Percentiles rank a stretch among this genome's conserved stretches.
phyloP scores from a whole-genome alignment of 2,329 filamentous ascomycete species.

The Westerdykella sp. region DNA sequence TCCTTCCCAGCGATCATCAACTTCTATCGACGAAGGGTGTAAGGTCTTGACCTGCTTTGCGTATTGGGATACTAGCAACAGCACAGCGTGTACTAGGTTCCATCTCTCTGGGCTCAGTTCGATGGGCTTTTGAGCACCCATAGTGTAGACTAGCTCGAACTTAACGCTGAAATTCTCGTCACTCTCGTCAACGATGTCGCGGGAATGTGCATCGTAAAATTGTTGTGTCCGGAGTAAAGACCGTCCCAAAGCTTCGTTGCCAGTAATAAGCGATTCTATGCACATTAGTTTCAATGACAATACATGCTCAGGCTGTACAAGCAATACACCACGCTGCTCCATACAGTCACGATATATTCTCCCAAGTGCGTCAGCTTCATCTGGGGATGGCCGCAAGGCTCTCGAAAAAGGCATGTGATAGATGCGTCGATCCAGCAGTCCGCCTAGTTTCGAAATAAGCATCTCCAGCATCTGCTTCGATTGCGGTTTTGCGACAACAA shows the following conservation, averaged over 20 bases:
- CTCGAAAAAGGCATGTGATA: constrained; percentile 55
- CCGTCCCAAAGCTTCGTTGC: constrained; percentile 47
- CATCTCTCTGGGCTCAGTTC: constrained; percentile 40
- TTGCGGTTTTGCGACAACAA: constrained; percentile 58
- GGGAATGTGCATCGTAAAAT: constrained; percentile 27
- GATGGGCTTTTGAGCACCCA: constrained; percentile 36
- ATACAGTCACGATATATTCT: constrained; percentile 41
- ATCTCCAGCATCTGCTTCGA: constrained; percentile 56
- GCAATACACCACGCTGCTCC: constrained; percentile 47
- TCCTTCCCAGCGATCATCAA: constrained; percentile 34
- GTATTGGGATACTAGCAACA: constrained; percentile 24
- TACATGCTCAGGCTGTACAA: constrained; percentile 58
- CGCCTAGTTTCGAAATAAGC: constrained; percentile 49
- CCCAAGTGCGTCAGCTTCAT: constrained; percentile 29
- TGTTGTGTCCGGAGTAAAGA: too few species aligned
- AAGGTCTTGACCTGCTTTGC: constrained; percentile 30
- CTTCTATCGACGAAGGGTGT: constrained; percentile 46
- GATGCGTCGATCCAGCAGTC: constrained; percentile 49
- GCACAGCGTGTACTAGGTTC: constrained; percentile 33
- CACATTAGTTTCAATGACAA: constrained; percentile 56
- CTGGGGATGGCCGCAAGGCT: constrained; percentile 24
- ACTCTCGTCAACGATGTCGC: constrained; percentile 61
- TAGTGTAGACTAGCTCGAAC: constrained; percentile 43
- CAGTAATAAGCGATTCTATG: constrained; percentile 45
- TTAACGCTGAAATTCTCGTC: constrained; percentile 40